phyloP scores from a whole-genome alignment of 2,329 filamentous ascomycete species.

The Colletotrichum horii region DNA sequence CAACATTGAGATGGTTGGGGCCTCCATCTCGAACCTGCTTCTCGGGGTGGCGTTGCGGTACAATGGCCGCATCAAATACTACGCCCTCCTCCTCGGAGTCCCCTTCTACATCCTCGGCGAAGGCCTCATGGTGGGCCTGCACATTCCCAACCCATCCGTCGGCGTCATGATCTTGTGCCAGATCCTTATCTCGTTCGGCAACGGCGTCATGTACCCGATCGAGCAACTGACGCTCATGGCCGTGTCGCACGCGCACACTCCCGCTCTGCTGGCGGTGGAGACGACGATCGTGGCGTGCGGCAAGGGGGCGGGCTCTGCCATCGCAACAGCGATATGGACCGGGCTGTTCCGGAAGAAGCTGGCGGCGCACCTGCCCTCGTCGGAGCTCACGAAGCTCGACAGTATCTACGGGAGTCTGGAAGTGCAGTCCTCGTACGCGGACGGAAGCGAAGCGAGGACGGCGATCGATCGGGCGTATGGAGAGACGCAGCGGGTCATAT shows the following conservation, averaged over 20 bases:
- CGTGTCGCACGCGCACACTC: conserved; percentile 27
- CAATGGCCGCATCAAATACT: neutral
- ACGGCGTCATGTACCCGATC: neutral
- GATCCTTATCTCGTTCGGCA: neutral
- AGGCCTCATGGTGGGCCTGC: neutral
- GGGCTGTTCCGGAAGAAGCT: conserved; percentile 34
- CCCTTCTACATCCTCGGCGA: neutral
- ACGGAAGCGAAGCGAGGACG: conserved; percentile 41
- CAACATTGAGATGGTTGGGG: conserved; percentile 41
- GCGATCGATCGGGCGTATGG: conserved; percentile 43
- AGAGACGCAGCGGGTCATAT: conserved; percentile 46
- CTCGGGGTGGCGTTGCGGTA: neutral
- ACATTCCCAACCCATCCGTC: neutral
- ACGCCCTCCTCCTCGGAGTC: neutral
- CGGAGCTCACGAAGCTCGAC: conserved; percentile 34
- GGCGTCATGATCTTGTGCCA: neutral
- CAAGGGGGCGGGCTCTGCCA: conserved; percentile 31
- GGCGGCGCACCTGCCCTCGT: neutral
- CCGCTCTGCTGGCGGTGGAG: conserved; percentile 24
- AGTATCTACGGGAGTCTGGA: conserved; percentile 44
- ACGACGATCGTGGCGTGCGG: conserved; percentile 34
- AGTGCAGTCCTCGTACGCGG: conserved; percentile 41
- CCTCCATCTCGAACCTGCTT: neutral
- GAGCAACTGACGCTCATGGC: neutral
- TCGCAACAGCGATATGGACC: conserved; percentile 38